These are phyloP conservation scores for Cunninghamia lanceolata DNA, from an alignment of 75 land plant genomes.

Conservation along the genomic window DNA sequence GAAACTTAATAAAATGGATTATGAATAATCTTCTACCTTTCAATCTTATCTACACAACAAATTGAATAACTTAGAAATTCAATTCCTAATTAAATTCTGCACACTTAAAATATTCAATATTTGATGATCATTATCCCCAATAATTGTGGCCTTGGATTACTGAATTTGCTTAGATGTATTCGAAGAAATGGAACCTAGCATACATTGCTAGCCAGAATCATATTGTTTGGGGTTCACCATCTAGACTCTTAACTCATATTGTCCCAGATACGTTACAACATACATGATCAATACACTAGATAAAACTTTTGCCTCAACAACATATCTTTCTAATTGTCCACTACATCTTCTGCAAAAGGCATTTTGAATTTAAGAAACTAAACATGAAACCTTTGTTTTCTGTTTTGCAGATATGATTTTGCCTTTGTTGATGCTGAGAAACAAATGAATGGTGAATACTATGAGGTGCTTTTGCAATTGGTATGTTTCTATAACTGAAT, in stretches of 20 bases:
- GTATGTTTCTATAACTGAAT: constrained; percentile 27
- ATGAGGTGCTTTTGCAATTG: constrained; percentile 79
- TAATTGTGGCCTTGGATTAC: not conserved
- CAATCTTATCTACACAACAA: too few species aligned
- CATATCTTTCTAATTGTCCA: not conserved
- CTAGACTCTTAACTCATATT: not conserved
- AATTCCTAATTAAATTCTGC: too few species aligned
- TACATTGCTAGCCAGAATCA: not conserved
- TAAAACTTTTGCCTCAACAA: not conserved
- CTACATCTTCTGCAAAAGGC: not conserved
- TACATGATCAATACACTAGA: not conserved
- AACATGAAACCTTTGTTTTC: not conserved
- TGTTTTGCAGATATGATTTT: constrained; percentile 79
- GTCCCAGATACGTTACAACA: not conserved
- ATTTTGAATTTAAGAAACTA: not conserved
- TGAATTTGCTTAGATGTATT: not conserved
- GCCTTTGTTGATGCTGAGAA: constrained; percentile 98
- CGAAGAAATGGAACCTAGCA: not conserved
- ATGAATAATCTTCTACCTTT: too few species aligned
- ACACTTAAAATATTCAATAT: too few species aligned
- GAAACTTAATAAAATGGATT: too few species aligned
- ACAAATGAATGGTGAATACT: constrained; percentile 74
- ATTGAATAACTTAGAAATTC: too few species aligned
- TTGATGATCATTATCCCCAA: too few species aligned
- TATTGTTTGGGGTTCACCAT: not conserved